These are phyloP conservation scores for Sclerospora graminicola DNA, from an alignment of 352 stramenopile species.

Conservation along the genomic window DNA sequence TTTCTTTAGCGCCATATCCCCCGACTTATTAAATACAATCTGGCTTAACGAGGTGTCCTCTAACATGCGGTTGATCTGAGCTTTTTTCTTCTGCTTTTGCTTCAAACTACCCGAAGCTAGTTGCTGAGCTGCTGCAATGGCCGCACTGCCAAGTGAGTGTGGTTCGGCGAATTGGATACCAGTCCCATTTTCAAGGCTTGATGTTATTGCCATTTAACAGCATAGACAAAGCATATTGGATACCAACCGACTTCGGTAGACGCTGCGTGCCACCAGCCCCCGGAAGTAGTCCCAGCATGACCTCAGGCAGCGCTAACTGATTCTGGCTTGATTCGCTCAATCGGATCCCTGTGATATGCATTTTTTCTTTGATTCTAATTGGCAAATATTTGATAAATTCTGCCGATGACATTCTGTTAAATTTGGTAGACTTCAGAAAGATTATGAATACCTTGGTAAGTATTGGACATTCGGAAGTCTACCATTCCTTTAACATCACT, in stretches of 20 bases:
- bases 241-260: constrained; percentile 89
- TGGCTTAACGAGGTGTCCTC: constrained; percentile 92
- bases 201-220: constrained; percentile 97
- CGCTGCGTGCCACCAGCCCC: constrained; percentile 97
- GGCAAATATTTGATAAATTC: no score
- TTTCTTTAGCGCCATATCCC: constrained; percentile 95
- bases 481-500: no score
- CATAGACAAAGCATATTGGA: constrained; percentile 92
- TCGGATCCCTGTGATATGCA: no score
- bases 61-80: constrained; percentile 79
- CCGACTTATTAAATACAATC: constrained; percentile 91
- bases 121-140: constrained; percentile 83
- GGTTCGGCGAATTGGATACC: constrained; percentile 89
- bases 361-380: no score
- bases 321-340: no score
- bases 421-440: no score
- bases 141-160: constrained; percentile 85
- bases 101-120: constrained; percentile 89
- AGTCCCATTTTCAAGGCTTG: constrained; percentile 94
- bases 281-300: constrained; percentile 95
- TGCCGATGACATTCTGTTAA: no score
- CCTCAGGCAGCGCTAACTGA: constrained; percentile 93
- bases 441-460: no score
- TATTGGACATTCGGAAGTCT: no score
- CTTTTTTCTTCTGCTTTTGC: constrained; percentile 86